phyloP scores from a whole-genome alignment of 352 stramenopile genomes.

The Phytophthora pseudosyringae region DNA sequence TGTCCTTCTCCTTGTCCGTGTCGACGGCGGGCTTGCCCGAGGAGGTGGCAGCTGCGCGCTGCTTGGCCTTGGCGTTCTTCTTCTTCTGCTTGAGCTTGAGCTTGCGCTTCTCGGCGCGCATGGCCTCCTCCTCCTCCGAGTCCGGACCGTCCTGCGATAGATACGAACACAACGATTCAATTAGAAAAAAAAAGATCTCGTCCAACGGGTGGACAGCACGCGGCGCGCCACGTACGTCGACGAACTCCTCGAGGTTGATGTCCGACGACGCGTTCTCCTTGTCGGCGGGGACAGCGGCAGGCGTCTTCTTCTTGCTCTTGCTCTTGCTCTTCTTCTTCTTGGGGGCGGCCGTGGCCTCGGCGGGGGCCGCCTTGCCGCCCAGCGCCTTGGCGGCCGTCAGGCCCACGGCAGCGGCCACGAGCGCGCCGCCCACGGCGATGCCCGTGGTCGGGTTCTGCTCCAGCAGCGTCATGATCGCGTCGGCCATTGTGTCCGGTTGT shows the following conservation, averaged over 20 bases:
- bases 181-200: conserved; percentile 8
- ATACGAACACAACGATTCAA: conserved; percentile 1
- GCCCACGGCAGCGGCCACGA: conserved; percentile 72
- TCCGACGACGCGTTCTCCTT: conserved; percentile 39
- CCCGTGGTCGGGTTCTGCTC: conserved; percentile 67
- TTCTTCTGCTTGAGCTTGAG: conserved; percentile 86
- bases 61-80: conserved; percentile 79
- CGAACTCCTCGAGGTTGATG: conserved; percentile 80
- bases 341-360: conserved; percentile 20
- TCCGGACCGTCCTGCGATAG: conserved; percentile 65
- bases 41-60: conserved; percentile 36
- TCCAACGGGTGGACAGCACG: too few species aligned
- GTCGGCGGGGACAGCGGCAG: conserved; percentile 21
- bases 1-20: conserved; percentile 55
- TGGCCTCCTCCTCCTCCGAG: conserved; percentile 81
- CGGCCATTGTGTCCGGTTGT: conserved; percentile 48
- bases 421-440: conserved; percentile 69
- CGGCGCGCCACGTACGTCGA: conserved; percentile 35
- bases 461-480: conserved; percentile 67
- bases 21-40: conserved; percentile 35
- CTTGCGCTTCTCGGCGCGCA: conserved; percentile 80
- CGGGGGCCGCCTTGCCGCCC: conserved; percentile 39
- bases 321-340: conserved; percentile 72
- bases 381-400: conserved; percentile 76
- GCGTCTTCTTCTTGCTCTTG: conserved; percentile 65